Evolutionary conservation across 108 stramenopile genomes (phyloP), one percentile per base, ranked within the genome.

Genomic region (Skeletonema marinoi): DNA sequence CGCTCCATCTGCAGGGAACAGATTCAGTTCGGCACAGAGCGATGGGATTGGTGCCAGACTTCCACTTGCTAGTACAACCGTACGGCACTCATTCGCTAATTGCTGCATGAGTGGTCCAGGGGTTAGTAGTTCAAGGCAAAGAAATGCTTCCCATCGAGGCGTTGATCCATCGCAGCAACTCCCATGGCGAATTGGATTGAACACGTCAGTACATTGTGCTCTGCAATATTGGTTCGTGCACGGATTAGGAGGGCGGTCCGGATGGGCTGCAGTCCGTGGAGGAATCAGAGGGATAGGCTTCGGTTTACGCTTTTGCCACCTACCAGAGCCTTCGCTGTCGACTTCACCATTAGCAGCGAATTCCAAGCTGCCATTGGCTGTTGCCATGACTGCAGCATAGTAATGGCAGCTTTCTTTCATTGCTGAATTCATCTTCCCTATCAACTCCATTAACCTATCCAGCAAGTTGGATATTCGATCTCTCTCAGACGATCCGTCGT

Each of bases 21-120:
- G 78, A 62, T 83, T 81, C 36, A 93, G 77, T 64, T 93, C 92
- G 16, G 86, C 88, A 60, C 88, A 91, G 5, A 93, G 78, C n/a
- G 86, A 87, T 33, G 86, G 78, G 31, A 94, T 68, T 5, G 93
- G 93, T 7, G 91, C 82, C 10, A 94, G 82, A 9, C 83, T 87
- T 19, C 93, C 93, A 31, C 86, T 87, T 12, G 93, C 93, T 11
- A 94, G 80, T 12, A 94, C 81, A 31, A 94, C 68, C 1, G 85
- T 81, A 19, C 85, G 77, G 63, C 88, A 86, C 39, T 85, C 71
- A 17, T 80, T 54, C 2, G 83, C 39, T 19, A 93, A 67, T 35
- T 87, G 78, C 60, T 68, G 71, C 73, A 93, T 75, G 39, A 87
- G 56, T 2, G 86, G 68, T 13, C 84, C 90, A 0, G 92, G 92